Evolutionary conservation across 805 yeast genomes (phyloP).

Genomic region (Pichia paraexigua): DNA sequence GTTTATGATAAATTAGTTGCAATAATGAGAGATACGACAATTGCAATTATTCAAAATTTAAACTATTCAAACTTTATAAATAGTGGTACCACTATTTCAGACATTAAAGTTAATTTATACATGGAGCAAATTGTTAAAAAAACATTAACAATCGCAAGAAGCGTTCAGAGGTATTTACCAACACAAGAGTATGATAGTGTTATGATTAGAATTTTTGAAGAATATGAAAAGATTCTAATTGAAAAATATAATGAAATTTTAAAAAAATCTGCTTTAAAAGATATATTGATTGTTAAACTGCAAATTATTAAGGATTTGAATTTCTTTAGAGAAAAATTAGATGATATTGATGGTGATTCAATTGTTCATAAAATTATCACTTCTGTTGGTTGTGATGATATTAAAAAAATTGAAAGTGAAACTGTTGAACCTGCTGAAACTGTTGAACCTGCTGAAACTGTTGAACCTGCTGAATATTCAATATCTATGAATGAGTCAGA

Average conservation of each 20-base stretch:
- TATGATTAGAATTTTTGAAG: conserved; percentile 44
- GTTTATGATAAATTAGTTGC: conserved; percentile 57
- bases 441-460: neutral
- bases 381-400: conserved; percentile 34
- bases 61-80: neutral
- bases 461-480: neutral
- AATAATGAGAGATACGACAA: conserved; percentile 56
- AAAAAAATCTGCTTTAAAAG: conserved; percentile 46
- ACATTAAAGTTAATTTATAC: conserved; percentile 43
- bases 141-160: conserved; percentile 54
- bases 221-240: conserved; percentile 48
- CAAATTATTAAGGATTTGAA: conserved; percentile 45
- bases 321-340: conserved; percentile 53
- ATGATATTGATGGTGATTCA: conserved; percentile 51
- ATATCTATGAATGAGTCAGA: too few species aligned
- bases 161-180: conserved; percentile 50
- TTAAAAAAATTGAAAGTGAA: neutral
- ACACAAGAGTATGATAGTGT: conserved; percentile 38
- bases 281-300: conserved; percentile 24
- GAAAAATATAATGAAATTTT: conserved; percentile 43
- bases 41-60: neutral
- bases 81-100: neutral
- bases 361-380: conserved; percentile 55
- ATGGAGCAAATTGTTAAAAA: conserved; percentile 63
- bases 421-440: neutral